A percentile compares a stretch with the other conserved stretches of the same genome.
These are phyloP conservation scores for Debaryomycetaceae sp. DNA, from an alignment of 1,139 yeast genomes.

Conservation along the genomic window DNA sequence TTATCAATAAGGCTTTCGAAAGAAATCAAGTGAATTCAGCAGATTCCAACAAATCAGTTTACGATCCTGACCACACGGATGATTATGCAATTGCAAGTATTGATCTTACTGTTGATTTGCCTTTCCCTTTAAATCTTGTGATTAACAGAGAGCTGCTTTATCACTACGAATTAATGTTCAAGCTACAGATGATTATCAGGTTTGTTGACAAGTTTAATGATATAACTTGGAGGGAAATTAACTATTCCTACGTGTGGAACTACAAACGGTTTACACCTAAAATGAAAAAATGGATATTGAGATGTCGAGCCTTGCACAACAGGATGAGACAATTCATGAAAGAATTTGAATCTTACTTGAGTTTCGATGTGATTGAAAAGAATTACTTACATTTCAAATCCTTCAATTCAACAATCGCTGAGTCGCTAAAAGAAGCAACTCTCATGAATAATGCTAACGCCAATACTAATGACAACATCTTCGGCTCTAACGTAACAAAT, in stretches of 20 bases:
- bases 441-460: slow-evolving; percentile 7
- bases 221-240: slow-evolving; percentile 71
- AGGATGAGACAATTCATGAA: slow-evolving; percentile 61
- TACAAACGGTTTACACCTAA: slow-evolving; percentile 38
- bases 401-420: slow-evolving; percentile 17
- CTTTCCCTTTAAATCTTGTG: slow-evolving; percentile 82
- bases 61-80: slow-evolving; percentile 48
- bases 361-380: slow-evolving; percentile 58
- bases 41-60: slow-evolving; percentile 11
- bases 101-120: slow-evolving; percentile 65
- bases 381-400: slow-evolving; percentile 46
- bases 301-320: slow-evolving; percentile 55
- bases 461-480: slow-evolving; percentile 1
- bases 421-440: slow-evolving; percentile 12
- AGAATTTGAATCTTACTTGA: slow-evolving; percentile 54
- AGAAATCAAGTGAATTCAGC: slow-evolving; percentile 14
- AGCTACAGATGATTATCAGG: slow-evolving; percentile 64
- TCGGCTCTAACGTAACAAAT: slow-evolving; percentile 10
- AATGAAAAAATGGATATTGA: slow-evolving; percentile 53
- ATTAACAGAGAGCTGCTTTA: slow-evolving; percentile 67
- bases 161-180: slow-evolving; percentile 77
- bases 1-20: slow-evolving; percentile 39
- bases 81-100: slow-evolving; percentile 38
- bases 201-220: slow-evolving; percentile 60
- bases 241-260: slow-evolving; percentile 67